Evolutionary conservation across 495 filamentous ascomycete genomes (phyloP), one percentile per base, ranked within the genome.

Genomic region (Recurvomyces mirabilis): DNA sequence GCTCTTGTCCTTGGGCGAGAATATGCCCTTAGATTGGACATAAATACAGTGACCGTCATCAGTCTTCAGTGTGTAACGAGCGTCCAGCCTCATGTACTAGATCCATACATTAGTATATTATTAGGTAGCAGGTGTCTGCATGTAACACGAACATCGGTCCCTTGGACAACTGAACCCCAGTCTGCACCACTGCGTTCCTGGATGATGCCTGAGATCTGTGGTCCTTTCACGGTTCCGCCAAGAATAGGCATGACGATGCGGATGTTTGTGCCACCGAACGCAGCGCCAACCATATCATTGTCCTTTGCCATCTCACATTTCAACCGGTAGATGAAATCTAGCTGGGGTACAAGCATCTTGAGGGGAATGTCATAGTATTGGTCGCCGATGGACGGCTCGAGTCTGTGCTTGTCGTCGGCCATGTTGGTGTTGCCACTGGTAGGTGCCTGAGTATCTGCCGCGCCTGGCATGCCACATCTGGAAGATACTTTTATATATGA

Each of bases 11-110:
- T 36, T 12, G 6, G 33, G 33, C 15, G 33, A 36, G 33, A 36
- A 36, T 12, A 36, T 36, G 7, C 33, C 33, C 17, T 36, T 36
- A 9, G 33, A 9, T 17, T 36, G 33, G 11, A 36, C 33, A 18
- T 36, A 36, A 36, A 36, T 36, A 15, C 15, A 36, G 33, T 36
- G 33, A 6, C 17, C 17, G 15, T 36, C 33, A 12, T 36, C 33
- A 15, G 33, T 36, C 33, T 36, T 36, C 9, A 36, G 33, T 36
- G 33, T 36, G 15, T 36, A 36, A 6, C 33, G 33, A 18, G 33
- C 33, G 17, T 36, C 33, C 11, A 36, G 33, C 9, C 33, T 7
- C 33, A 15, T 36, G 15, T 7, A 36, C 33, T 36, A 36, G 33
- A 7, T 7, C 7, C 26, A 29, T n/a, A n/a, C n/a, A n/a, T n/a